Evolutionary conservation across 2,329 filamentous ascomycete genomes (phyloP).

Genomic region (Stachybotrys echinatus): DNA sequence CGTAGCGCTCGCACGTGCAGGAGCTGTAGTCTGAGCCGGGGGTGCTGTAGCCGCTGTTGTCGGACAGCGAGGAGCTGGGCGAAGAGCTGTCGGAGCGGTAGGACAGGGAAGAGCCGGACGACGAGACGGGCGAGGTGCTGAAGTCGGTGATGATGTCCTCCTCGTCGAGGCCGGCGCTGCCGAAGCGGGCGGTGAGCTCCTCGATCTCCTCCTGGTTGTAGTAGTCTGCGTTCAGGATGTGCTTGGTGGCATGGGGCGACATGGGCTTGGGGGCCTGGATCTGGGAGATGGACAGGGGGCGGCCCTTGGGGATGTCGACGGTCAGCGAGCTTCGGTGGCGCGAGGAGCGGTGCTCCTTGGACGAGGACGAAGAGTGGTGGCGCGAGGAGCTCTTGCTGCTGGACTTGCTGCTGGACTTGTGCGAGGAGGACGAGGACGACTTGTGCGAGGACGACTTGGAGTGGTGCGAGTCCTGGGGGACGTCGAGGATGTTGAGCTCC

Average conservation of each 20-base stretch:
- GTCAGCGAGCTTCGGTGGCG: slow-evolving; percentile 45
- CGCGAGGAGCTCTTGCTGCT: slow-evolving; percentile 32
- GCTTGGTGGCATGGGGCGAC: slow-evolving; percentile 79
- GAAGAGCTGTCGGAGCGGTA: slow-evolving; percentile 70
- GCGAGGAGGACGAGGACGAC: slow-evolving; percentile 29
- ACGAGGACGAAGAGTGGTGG: slow-evolving; percentile 41
- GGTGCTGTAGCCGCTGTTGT: slow-evolving; percentile 79
- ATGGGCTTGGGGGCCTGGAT: slow-evolving; percentile 89
- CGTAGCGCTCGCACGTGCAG: slow-evolving; percentile 95
- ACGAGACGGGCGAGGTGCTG: slow-evolving; percentile 56
- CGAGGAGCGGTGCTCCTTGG: slow-evolving; percentile 33
- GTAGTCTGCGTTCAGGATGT: slow-evolving; percentile 81
- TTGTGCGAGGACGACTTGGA: slow-evolving; percentile 38
- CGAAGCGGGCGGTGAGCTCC: slow-evolving; percentile 73
- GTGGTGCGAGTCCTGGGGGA: slow-evolving; percentile 52
- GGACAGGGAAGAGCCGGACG: slow-evolving; percentile 65
- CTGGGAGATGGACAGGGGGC: slow-evolving; percentile 79
- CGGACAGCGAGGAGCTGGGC: slow-evolving; percentile 67
- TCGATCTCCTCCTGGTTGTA: slow-evolving; percentile 67
- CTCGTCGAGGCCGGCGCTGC: slow-evolving; percentile 51
- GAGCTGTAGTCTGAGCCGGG: slow-evolving; percentile 69
- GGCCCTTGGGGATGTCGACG: slow-evolving; percentile 77
- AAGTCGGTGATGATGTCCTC: slow-evolving; percentile 52
- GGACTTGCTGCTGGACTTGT: slow-evolving; percentile 31
- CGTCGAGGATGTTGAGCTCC: slow-evolving; percentile 95